Conservation (phyloP, 2,329 filamentous ascomycete species). For the Colletotrichum abscissum region DNA sequence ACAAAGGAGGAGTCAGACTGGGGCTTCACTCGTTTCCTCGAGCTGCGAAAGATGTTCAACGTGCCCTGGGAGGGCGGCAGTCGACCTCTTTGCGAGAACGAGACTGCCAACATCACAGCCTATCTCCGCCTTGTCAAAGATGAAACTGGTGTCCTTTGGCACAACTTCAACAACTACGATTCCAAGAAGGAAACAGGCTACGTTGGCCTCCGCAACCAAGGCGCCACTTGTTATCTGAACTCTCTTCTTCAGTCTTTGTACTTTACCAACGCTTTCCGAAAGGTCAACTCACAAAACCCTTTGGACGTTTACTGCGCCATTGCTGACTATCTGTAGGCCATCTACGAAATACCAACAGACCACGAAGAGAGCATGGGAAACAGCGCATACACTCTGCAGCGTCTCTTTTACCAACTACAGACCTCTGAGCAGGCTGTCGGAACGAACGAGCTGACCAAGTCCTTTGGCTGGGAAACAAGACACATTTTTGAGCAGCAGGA, state of each 20-base stretch:
- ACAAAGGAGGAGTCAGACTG: slow-evolving; percentile 97
- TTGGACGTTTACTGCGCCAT: background rate
- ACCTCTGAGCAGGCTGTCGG: slow-evolving; percentile 85
- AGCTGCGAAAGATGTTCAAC: slow-evolving; percentile 86
- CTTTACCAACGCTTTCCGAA: slow-evolving; percentile 93
- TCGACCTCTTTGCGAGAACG: slow-evolving; percentile 81
- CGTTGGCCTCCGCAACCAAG: slow-evolving; percentile 96
- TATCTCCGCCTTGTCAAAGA: slow-evolving; percentile 87
- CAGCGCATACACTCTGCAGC: slow-evolving; percentile 92
- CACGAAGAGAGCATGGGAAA: slow-evolving; percentile 83
- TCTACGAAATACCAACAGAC: slow-evolving; percentile 96
- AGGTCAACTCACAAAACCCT: slow-evolving; percentile 63
- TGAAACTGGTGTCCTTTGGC: slow-evolving; percentile 89
- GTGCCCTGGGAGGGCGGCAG: slow-evolving; percentile 76
- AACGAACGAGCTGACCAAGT: slow-evolving; percentile 93
- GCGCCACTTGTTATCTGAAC: slow-evolving; percentile 90
- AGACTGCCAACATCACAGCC: slow-evolving; percentile 82
- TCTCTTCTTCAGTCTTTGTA: slow-evolving; percentile 86
- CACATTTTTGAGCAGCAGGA: slow-evolving; percentile 99
- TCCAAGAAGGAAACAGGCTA: slow-evolving; percentile 99
- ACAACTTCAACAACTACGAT: slow-evolving; percentile 94
- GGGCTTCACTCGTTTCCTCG: slow-evolving; percentile 97
- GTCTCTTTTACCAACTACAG: slow-evolving; percentile 94
- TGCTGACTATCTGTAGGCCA: slow-evolving; percentile 68
- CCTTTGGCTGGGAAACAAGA: slow-evolving; percentile 97